phyloP scores from a whole-genome alignment of 495 filamentous ascomycete genomes.

The Aspergillus nidulans region DNA sequence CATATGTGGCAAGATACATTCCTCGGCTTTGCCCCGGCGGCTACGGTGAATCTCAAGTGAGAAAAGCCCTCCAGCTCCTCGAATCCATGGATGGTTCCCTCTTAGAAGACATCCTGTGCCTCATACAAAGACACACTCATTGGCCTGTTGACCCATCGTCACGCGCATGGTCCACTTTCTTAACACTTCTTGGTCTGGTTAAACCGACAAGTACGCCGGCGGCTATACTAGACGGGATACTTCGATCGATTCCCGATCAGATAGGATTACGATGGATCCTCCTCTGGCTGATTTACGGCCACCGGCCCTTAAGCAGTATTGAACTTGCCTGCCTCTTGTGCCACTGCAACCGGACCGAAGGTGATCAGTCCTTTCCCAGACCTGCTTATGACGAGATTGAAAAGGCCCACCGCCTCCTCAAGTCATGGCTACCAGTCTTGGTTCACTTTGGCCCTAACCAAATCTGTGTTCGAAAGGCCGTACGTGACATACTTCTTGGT shows the following conservation, averaged over 20 bases:
- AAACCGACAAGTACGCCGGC: background rate
- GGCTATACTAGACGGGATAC: background rate
- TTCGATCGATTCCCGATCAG: background rate
- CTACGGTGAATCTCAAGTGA: background rate
- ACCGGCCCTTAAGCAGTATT: background rate
- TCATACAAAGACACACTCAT: background rate
- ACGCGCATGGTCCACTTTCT: background rate
- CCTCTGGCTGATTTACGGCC: background rate
- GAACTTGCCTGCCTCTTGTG: background rate
- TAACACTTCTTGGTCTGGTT: background rate
- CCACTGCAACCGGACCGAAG: background rate
- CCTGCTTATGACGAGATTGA: background rate
- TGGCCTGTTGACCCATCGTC: background rate
- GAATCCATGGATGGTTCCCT: background rate
- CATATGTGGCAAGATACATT: background rate
- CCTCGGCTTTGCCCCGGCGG: background rate
- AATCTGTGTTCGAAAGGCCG: background rate
- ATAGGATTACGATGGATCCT: background rate
- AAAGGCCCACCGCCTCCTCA: background rate
- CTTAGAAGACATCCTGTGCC: background rate
- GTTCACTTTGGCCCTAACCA: background rate
- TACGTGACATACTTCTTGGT: background rate
- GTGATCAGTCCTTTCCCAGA: background rate
- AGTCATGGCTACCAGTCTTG: background rate
- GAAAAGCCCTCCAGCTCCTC: background rate